A percentile compares a stretch with the other conserved stretches of the same genome.
These are phyloP conservation scores for Orbilia javanica DNA, from an alignment of 2,329 filamentous ascomycete species.

Conservation along the genomic window DNA sequence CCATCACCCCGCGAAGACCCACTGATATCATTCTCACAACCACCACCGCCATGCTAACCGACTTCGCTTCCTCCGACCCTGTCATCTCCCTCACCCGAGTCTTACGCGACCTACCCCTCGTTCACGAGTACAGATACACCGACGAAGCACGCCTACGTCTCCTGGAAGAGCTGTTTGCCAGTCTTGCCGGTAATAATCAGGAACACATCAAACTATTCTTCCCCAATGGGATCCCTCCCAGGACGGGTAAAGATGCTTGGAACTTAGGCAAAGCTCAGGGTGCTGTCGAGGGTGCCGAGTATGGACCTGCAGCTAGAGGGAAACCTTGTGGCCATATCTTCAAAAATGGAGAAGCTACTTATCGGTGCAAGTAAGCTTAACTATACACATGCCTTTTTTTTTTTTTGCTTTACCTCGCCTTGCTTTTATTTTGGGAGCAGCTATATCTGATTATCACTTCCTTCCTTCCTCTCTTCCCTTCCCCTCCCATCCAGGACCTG, in stretches of 20 bases:
- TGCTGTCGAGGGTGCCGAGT: slow-evolving; percentile 92
- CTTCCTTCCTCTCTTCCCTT: not conserved
- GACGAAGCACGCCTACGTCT: slow-evolving; percentile 78
- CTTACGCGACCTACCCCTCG: slow-evolving; percentile 80
- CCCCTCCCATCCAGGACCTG: slow-evolving; percentile 72
- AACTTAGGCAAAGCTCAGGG: slow-evolving; percentile 89
- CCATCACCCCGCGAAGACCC: slow-evolving; percentile 14
- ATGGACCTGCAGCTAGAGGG: slow-evolving; percentile 88
- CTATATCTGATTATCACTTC: not conserved
- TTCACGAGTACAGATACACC: slow-evolving; percentile 81
- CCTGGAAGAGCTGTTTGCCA: slow-evolving; percentile 84
- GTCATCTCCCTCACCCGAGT: slow-evolving; percentile 65
- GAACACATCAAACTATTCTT: slow-evolving; percentile 86
- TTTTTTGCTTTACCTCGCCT: not conserved
- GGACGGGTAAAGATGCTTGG: slow-evolving; percentile 71
- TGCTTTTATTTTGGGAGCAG: not conserved
- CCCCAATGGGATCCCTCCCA: slow-evolving; percentile 76
- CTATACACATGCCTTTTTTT: too few relatives aligned
- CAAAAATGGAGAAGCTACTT: slow-evolving; percentile 91
- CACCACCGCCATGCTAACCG: slow-evolving; percentile 43
- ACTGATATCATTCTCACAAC: slow-evolving; percentile 7
- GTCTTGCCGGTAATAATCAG: slow-evolving; percentile 79
- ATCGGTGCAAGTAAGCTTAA: slow-evolving; percentile 77
- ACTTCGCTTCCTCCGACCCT: slow-evolving; percentile 57
- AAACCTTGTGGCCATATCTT: slow-evolving; percentile 98